A percentile compares a stretch with the other conserved stretches of the same genome.
Conservation (phyloP, 2,329 filamentous ascomycete species). For the Aspergillus novoparasiticus region DNA sequence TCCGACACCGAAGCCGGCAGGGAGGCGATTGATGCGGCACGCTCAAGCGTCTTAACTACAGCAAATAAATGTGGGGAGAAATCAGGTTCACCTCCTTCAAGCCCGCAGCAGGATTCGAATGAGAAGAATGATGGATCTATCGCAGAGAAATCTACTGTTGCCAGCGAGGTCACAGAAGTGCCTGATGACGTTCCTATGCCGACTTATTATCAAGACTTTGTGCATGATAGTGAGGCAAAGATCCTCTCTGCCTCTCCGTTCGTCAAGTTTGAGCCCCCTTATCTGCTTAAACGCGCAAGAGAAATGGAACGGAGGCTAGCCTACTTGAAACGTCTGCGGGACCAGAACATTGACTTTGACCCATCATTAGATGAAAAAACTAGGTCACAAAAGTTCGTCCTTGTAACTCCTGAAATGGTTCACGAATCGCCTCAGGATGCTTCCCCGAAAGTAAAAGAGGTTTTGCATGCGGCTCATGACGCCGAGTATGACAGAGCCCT, state of each 20-base stretch:
- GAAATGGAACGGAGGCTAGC: slow-evolving; percentile 85
- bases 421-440: slow-evolving; percentile 78
- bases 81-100: slow-evolving; percentile 8
- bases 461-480: slow-evolving; percentile 91
- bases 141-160: slow-evolving; percentile 18
- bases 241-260: slow-evolving; percentile 94
- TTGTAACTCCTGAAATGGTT: slow-evolving; percentile 95
- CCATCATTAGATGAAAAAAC: slow-evolving; percentile 61
- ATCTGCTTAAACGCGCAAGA: slow-evolving; percentile 86
- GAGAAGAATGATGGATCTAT: slow-evolving; percentile 21
- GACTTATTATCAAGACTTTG: slow-evolving; percentile 93
- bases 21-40: slow-evolving; percentile 14
- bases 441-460: slow-evolving; percentile 85
- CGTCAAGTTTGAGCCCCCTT: slow-evolving; percentile 91
- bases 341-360: slow-evolving; percentile 58
- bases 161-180: slow-evolving; percentile 50
- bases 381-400: slow-evolving; percentile 74
- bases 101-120: slow-evolving; percentile 18
- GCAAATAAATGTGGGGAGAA: slow-evolving; percentile 10
- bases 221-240: slow-evolving; percentile 88
- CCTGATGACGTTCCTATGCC: slow-evolving; percentile 82
- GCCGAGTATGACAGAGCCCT: slow-evolving; percentile 95
- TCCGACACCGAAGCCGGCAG: slow-evolving; percentile 48
- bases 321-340: slow-evolving; percentile 78
- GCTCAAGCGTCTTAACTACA: slow-evolving; percentile 5